These are phyloP conservation scores for button mushroom (Agaricus bisporus) DNA, from an alignment of 768 basidiomycete genomes.

Conservation along the genomic window DNA sequence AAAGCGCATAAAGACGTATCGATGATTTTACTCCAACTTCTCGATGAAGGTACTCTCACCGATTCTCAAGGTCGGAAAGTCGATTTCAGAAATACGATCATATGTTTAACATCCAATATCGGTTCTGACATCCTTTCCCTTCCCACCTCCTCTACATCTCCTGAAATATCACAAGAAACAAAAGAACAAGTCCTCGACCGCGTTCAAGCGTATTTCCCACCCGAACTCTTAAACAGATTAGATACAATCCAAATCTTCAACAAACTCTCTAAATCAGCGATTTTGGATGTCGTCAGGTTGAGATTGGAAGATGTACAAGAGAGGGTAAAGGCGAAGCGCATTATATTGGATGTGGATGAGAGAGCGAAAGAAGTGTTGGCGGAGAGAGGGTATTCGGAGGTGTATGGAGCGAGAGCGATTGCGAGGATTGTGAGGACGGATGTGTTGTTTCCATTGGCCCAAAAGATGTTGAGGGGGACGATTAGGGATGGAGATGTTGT, in stretches of 20 bases:
- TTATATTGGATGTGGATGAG: slow-evolving; percentile 64
- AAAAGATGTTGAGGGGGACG: slow-evolving; percentile 72
- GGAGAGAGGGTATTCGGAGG: slow-evolving; percentile 70
- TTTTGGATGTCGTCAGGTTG: slow-evolving; percentile 73
- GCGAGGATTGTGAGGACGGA: slow-evolving; percentile 80
- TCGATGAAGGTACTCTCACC: slow-evolving; percentile 86
- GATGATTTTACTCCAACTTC: slow-evolving; percentile 85
- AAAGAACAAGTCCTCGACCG: slow-evolving; percentile 64
- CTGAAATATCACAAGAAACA: slow-evolving; percentile 50
- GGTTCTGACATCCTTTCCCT: slow-evolving; percentile 78
- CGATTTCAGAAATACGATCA: slow-evolving; percentile 94
- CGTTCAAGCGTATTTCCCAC: slow-evolving; percentile 79
- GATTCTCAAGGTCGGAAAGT: slow-evolving; percentile 91
- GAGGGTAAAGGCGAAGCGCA: slow-evolving; percentile 57
- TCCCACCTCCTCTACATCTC: slow-evolving; percentile 47
- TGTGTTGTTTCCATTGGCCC: slow-evolving; percentile 78
- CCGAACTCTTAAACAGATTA: slow-evolving; percentile 85
- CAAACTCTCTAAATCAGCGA: slow-evolving; percentile 69
- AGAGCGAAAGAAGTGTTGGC: slow-evolving; percentile 65
- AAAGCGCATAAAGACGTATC: slow-evolving; percentile 94
- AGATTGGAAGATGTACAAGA: slow-evolving; percentile 70
- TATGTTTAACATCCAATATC: slow-evolving; percentile 86
- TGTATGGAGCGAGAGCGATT: slow-evolving; percentile 85
- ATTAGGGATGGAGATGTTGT: slow-evolving; percentile 74
- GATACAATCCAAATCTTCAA: slow-evolving; percentile 89